phyloP scores from a whole-genome alignment of 1,284 basidiomycete species.

The Stereum hirsutum region DNA sequence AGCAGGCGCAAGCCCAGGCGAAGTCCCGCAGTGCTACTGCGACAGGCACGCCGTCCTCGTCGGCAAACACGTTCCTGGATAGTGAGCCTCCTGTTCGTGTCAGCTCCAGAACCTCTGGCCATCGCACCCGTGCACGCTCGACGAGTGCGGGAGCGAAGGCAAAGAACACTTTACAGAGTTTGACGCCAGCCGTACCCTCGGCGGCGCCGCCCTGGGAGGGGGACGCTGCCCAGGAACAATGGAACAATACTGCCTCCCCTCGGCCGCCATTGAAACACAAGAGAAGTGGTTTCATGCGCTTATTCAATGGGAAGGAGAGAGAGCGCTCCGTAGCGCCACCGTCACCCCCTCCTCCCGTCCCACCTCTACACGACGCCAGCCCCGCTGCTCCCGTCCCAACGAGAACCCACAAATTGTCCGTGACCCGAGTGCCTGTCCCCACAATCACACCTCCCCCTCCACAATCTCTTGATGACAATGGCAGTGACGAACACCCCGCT shows the following conservation, averaged over 20 bases:
- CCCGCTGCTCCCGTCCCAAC: neutral
- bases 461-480: neutral
- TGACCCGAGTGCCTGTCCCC: constrained; percentile 13
- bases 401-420: constrained; percentile 19
- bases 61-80: constrained; percentile 13
- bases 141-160: constrained; percentile 50
- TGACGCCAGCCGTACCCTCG: constrained; percentile 24
- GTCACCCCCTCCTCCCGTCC: constrained; percentile 14
- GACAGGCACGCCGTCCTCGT: no score
- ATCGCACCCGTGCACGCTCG: constrained; percentile 41
- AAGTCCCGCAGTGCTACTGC: constrained; percentile 40
- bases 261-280: constrained; percentile 53
- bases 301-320: constrained; percentile 54
- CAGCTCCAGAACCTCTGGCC: constrained; percentile 9
- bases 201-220: constrained; percentile 16
- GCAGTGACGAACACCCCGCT: no score
- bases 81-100: constrained; percentile 9
- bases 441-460: constrained; percentile 7
- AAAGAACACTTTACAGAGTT: constrained; percentile 26
- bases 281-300: constrained; percentile 74
- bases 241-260: constrained; percentile 10
- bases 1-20: constrained; percentile 61
- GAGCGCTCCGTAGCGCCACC: constrained; percentile 34
- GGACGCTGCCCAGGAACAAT: neutral
- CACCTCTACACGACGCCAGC: constrained; percentile 3